Percentiles rank a stretch among this genome's conserved stretches.
phyloP scores from a whole-genome alignment of 1,139 yeast genomes.

The Arxiozyma heterogenica region DNA sequence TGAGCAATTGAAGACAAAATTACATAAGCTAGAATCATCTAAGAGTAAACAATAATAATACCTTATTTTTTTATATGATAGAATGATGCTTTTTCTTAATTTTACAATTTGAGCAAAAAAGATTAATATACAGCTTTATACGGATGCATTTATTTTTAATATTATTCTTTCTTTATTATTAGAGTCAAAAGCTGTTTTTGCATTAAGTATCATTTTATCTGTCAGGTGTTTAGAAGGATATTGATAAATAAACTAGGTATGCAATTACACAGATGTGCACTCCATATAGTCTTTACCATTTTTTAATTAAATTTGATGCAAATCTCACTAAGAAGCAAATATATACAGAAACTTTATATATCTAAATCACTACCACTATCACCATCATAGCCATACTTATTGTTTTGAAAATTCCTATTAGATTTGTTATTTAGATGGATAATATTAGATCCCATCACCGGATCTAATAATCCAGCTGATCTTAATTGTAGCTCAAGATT shows the following conservation, averaged over 20 bases:
- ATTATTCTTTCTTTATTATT: background rate
- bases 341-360: slow-evolving; percentile 6
- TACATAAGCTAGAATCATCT: slow-evolving; percentile 5
- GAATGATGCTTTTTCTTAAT: background rate
- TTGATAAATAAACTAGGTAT: background rate
- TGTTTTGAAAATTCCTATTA: no score
- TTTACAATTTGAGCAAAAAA: no score
- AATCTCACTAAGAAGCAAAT: background rate
- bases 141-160: background rate
- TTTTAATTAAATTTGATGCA: background rate
- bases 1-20: slow-evolving; percentile 15
- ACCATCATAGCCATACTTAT: slow-evolving; percentile 17
- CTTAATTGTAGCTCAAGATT: slow-evolving; percentile 35
- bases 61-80: background rate
- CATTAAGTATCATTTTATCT: background rate
- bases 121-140: background rate
- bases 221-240: background rate
- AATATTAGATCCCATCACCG: background rate
- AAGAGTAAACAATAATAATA: slow-evolving; percentile 1
- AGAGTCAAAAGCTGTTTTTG: background rate
- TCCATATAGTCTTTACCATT: background rate
- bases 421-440: background rate
- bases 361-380: slow-evolving; percentile 38
- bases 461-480: slow-evolving; percentile 1
- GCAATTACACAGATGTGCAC: background rate